A percentile compares a stretch with the other conserved stretches of the same genome.
Conservation (phyloP, 352 stramenopile species). For the Phytopythium cucurbitacearum region DNA sequence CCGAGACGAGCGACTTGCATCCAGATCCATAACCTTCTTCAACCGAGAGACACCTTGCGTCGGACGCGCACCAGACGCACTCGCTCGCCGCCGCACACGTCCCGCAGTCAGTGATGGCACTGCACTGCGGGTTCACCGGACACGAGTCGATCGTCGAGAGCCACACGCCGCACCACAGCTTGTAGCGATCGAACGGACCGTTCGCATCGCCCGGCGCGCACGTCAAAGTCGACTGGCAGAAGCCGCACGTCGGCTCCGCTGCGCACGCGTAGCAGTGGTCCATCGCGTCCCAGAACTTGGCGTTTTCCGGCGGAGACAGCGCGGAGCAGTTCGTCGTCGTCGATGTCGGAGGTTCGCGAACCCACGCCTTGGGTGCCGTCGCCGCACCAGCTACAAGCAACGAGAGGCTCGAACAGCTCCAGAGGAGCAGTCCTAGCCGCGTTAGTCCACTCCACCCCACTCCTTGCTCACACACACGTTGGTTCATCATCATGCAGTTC, state of each 20-base stretch:
- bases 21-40: constrained; percentile 79
- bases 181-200: constrained; percentile 31
- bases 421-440: constrained; percentile 7
- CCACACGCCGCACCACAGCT: constrained; percentile 57
- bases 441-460: constrained; percentile 8
- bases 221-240: constrained; percentile 89
- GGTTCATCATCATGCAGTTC: constrained; percentile 7
- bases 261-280: constrained; percentile 71
- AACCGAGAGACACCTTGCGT: constrained; percentile 77
- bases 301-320: constrained; percentile 39
- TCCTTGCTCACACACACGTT: constrained; percentile 4
- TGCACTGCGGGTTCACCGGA: constrained; percentile 59
- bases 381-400: constrained; percentile 14
- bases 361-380: constrained; percentile 20
- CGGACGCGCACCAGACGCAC: constrained; percentile 90
- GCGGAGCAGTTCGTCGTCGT: constrained; percentile 39
- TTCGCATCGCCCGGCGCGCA: constrained; percentile 69
- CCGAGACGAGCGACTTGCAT: constrained; percentile 82
- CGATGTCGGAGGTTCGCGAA: constrained; percentile 9
- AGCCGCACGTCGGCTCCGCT: constrained; percentile 69
- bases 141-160: constrained; percentile 56
- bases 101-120: constrained; percentile 46
- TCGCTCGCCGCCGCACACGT: constrained; percentile 50
- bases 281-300: constrained; percentile 63
- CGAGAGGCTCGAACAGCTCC: constrained; percentile 15